Base-by-base conservation (phyloP, 306 rosid species). In the Sicyos baderoa region DNA sequence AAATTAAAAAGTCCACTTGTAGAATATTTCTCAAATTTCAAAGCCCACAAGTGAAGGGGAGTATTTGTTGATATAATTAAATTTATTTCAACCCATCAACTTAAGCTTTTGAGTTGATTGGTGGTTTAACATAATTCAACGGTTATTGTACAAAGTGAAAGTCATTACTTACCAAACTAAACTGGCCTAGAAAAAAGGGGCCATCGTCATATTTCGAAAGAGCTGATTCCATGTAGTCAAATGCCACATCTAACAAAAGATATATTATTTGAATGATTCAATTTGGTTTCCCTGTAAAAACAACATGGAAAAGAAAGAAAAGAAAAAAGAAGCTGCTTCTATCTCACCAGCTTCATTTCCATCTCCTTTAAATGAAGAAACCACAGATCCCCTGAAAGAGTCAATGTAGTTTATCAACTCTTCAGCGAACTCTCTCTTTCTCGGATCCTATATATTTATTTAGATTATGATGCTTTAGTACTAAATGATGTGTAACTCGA, bases 141-240 rank as follows among this genome's bases (percentile, higher is more conserved):
- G n/a, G n/a, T n/a, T 71, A 60, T 53, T 76, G 11, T 50, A 5
- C 10, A 54, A 69, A 6, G 45, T 49, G 35, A 35, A 25, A 32
- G 27, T 29, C 10, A 10, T 12, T 35, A 42, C 60, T 67, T 79
- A 91, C 97, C 82, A 86, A 78, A 75, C 97, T 88, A 72, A 86
- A 82, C 63, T 85, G 86, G 73, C 96, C 94, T 21, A 88, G 94
- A 75, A 91, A 85, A 87, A 91, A 88, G 9, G 94, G 88, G 49
- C 94, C 94, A 58, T 86, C 83, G 49, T 79, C 89, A 27, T 85
- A 86, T 75, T 88, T 91, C 58, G 89, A 84, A 66, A 91, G 91
- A 75, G 85, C 84, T 29, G 76, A 82, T 80, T 91, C 91, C 0
- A 91, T 65, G 80, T 80, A 75, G 81, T 91, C 84, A 78, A 91